Evolutionary conservation across 441 rosid species (phyloP).

Genomic region (Macaranga tanarius): DNA sequence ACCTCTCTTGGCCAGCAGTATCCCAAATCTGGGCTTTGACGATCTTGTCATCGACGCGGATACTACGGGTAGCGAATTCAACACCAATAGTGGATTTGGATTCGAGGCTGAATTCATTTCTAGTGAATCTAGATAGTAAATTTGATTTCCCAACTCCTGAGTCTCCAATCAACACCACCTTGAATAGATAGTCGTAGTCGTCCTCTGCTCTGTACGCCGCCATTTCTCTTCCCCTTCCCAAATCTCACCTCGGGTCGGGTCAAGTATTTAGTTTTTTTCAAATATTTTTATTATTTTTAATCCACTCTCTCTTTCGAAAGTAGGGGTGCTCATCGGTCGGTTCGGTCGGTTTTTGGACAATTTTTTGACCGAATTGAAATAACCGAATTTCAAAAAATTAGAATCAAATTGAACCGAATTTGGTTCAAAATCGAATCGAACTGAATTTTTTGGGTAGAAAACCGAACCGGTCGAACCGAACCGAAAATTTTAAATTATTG

Average conservation of each 20-base stretch:
- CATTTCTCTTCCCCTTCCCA: constrained; percentile 27
- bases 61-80: constrained; percentile 72
- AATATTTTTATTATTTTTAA: not conserved
- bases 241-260: constrained; percentile 19
- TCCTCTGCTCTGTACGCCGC: constrained; percentile 72
- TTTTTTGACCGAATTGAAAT: too few species aligned
- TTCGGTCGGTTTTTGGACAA: too few species aligned
- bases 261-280: not conserved
- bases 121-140: constrained; percentile 62
- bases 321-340: too few species aligned
- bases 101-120: constrained; percentile 70
- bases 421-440: too few species aligned
- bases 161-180: constrained; percentile 69
- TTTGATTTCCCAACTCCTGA: constrained; percentile 81
- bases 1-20: constrained; percentile 80
- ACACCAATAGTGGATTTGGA: constrained; percentile 78
- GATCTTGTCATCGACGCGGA: constrained; percentile 62
- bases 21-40: constrained; percentile 84
- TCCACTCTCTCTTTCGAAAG: too few species aligned
- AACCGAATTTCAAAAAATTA: too few species aligned
- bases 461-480: too few species aligned
- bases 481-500: too few species aligned
- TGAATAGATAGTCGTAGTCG: constrained; percentile 75
- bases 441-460: too few species aligned
- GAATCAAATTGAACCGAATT: too few species aligned